Conservation (phyloP, 2,329 filamentous ascomycete species). For the Anisogramma anomala region DNA sequence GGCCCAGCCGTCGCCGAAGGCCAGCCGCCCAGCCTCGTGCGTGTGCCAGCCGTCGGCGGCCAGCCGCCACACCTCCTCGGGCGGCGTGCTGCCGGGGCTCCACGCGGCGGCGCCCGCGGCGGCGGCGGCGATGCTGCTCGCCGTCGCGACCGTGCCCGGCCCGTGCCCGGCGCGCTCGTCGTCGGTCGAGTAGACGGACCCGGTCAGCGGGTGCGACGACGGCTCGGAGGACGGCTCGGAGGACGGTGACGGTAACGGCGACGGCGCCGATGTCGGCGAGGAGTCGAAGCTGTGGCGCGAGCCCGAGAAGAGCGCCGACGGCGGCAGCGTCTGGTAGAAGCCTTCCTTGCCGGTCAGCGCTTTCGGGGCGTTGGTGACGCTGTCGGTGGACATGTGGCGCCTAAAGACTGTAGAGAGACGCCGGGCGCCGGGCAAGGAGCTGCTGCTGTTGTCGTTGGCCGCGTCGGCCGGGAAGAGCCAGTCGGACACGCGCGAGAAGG, state of each 20-base stretch:
- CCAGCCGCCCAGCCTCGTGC: constrained; percentile 16
- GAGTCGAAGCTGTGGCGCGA: constrained; percentile 33
- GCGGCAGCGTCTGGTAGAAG: constrained; percentile 46
- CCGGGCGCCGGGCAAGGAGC: no score
- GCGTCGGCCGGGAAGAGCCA: constrained; percentile 41
- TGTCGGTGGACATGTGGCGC: constrained; percentile 33
- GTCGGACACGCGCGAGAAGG: constrained; percentile 48
- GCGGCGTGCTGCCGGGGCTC: constrained; percentile 35
- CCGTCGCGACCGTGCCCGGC: no score
- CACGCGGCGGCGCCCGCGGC: constrained; percentile 27
- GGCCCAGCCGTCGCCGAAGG: constrained; percentile 1
- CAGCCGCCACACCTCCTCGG: constrained; percentile 22
- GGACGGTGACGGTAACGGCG: no score
- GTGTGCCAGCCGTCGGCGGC: constrained; percentile 29
- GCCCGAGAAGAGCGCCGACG: constrained; percentile 19
- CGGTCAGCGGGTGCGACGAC: constrained; percentile 20
- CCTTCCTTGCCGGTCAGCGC: constrained; percentile 41
- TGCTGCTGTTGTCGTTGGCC: constrained; percentile 14
- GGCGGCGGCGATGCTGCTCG: constrained; percentile 10
- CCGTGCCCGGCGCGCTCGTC: constrained; percentile 20
- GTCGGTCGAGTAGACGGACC: constrained; percentile 39
- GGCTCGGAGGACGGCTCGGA: no score
- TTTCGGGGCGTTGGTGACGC: constrained; percentile 43
- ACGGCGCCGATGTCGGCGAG: constrained; percentile 20
- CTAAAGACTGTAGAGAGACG: no score